phyloP scores from a whole-genome alignment of 2,329 filamentous ascomycete genomes.

The Fusarium tupiense region DNA sequence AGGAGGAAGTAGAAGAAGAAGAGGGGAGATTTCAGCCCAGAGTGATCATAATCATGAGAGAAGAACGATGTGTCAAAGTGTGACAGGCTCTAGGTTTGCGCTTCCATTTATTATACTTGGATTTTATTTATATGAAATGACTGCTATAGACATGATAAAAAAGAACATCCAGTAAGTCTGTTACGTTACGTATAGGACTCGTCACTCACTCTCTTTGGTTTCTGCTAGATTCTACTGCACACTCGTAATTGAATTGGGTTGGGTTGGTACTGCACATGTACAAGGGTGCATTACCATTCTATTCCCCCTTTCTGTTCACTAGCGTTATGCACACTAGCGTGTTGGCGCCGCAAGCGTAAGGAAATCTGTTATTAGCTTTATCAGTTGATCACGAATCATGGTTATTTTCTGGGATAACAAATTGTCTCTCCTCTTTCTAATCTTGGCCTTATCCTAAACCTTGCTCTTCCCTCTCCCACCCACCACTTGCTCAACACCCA shows the following conservation, averaged over 20 bases:
- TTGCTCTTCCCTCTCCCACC: constrained; percentile 24
- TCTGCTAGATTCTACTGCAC: neutral
- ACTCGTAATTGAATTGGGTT: neutral
- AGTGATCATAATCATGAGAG: neutral
- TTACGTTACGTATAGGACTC: neutral
- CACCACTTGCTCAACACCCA: constrained; percentile 24
- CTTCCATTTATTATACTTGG: neutral
- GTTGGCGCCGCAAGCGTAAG: constrained; percentile 9
- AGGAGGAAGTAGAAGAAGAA: neutral
- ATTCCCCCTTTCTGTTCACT: constrained; percentile 4
- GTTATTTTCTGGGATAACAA: constrained; percentile 20
- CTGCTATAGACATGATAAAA: neutral
- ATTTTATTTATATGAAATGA: neutral
- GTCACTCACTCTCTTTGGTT: constrained; percentile 19
- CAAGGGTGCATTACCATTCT: constrained; percentile 2
- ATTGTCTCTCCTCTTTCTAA: constrained; percentile 29
- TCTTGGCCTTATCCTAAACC: constrained; percentile 34
- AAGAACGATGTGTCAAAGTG: neutral
- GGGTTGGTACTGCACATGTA: neutral
- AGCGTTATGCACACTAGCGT: constrained; percentile 21
- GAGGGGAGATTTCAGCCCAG: neutral
- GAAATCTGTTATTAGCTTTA: constrained; percentile 27
- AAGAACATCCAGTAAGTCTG: neutral
- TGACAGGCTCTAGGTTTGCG: neutral
- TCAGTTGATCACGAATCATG: constrained; percentile 25